A percentile compares a stretch with the other conserved stretches of the same genome.
Conservation (phyloP, 371 early-diverging fungal species). For the Mortierella sp. region DNA sequence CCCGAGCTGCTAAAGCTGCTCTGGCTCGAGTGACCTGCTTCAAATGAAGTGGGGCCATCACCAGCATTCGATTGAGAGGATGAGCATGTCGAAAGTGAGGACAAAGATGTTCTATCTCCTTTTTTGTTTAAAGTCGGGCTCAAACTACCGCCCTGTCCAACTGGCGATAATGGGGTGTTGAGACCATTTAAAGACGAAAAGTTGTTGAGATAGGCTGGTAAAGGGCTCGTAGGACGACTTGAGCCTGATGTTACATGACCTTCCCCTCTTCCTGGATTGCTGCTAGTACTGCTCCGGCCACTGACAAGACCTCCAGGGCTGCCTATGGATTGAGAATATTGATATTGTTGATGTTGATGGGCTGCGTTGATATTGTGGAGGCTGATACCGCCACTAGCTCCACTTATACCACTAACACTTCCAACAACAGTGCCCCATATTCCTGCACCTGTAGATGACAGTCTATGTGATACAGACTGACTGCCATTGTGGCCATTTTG, state of each 20-base stretch:
- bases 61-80: slow-evolving; percentile 35
- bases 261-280: slow-evolving; percentile 11
- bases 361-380: slow-evolving; percentile 36
- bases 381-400: slow-evolving; percentile 53
- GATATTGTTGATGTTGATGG: slow-evolving; percentile 26
- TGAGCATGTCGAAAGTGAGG: slow-evolving; percentile 48
- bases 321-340: slow-evolving; percentile 11
- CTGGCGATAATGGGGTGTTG: slow-evolving; percentile 25
- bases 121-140: slow-evolving; percentile 14
- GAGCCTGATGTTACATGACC: slow-evolving; percentile 11
- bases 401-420: slow-evolving; percentile 53
- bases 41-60: slow-evolving; percentile 30
- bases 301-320: slow-evolving; percentile 23
- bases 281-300: slow-evolving; percentile 44
- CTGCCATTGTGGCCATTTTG: slow-evolving; percentile 27
- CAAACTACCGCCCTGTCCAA: background rate
- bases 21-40: slow-evolving; percentile 51
- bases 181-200: slow-evolving; percentile 44
- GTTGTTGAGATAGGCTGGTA: slow-evolving; percentile 34
- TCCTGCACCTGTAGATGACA: slow-evolving; percentile 50
- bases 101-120: slow-evolving; percentile 47
- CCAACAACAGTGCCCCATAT: slow-evolving; percentile 53
- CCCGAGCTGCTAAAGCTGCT: slow-evolving; percentile 51
- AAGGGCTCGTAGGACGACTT: slow-evolving; percentile 47
- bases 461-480: slow-evolving; percentile 43